Evolutionary conservation across 495 filamentous ascomycete genomes (phyloP), one percentile per base, ranked within the genome.

Genomic region (Delitschia confertaspora): DNA sequence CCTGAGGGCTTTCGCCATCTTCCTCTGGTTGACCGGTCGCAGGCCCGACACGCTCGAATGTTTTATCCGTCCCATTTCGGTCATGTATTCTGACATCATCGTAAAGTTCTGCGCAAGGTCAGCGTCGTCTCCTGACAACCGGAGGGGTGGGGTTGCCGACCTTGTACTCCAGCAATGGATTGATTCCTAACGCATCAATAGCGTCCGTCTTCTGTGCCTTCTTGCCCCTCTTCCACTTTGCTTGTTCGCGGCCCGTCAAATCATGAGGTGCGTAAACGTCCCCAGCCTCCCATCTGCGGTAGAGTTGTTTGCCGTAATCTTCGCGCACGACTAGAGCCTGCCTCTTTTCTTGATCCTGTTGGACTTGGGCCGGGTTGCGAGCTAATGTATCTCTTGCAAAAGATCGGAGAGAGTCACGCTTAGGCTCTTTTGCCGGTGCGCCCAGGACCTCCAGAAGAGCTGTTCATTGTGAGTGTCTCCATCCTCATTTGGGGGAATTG

Each of bases 221-320:
- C 46, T 67, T 69, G 70, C 76, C 82, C 65, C 83, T 85, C 61
- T 60, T 66, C 59, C 59, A 64, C 40, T 67, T 67, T 20, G 33
- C 27, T 76, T 80, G 79, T 71, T 93, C 86, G 41, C 66, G 60
- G 6, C 76, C 66, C 43, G 73, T 79, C 39, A 98, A 65, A 69
- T 98, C 91, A 60, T 87, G 83, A 29, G 93, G 93, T 29, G 88
- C 74, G 63, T 95, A 95, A 33, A 93, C 69, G 61, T 95, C 88
- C 57, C 91, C 91, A 7, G 64, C 49, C 51, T 64, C 66, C 76
- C 79, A 95, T 13, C 73, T 69, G 37, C 85, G 60, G 38, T 36
- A 37, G 6, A 56, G 37, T 23, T 56, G 52, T 21, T 23, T 31
- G 25, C 34, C 18, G 38, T 27, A 56, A 13, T 35, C 22, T 11